phyloP scores from a whole-genome alignment of 345 rosid species.

The Psidium guajava region DNA sequence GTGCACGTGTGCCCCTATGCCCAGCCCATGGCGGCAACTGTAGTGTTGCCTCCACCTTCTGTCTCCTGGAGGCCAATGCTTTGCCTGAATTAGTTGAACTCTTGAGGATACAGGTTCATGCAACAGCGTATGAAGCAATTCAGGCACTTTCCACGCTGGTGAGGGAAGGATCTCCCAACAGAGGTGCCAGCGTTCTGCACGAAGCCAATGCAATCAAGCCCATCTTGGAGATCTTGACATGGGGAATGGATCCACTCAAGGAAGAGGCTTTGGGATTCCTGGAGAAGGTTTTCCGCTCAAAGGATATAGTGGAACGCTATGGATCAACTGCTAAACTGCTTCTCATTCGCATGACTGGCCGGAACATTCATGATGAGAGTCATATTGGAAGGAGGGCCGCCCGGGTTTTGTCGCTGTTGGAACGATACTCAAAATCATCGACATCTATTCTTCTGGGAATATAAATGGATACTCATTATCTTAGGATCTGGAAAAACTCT shows the following conservation, averaged over 20 bases:
- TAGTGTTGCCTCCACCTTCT: conserved; percentile 35
- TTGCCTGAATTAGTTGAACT: conserved; percentile 35
- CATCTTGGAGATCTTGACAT: conserved; percentile 23
- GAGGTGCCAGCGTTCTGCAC: conserved; percentile 36
- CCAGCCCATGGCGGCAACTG: conserved; percentile 43
- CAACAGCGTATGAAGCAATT: conserved; percentile 45
- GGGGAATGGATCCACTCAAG: conserved; percentile 50
- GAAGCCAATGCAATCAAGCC: conserved; percentile 41
- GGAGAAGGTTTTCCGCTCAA: conserved; percentile 37
- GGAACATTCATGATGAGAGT: conserved; percentile 23
- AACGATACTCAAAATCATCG: conserved; percentile 47
- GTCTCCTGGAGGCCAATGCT: conserved; percentile 39
- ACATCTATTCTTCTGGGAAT: conserved; percentile 39
- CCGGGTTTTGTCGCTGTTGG: conserved; percentile 29
- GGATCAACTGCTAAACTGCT: conserved; percentile 30
- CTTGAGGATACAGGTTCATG: conserved; percentile 20
- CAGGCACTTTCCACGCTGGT: conserved; percentile 49
- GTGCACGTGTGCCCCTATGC: conserved; percentile 23
- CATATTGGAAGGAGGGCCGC: conserved; percentile 29
- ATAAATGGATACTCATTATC: conserved; percentile 4
- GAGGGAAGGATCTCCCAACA: conserved; percentile 15
- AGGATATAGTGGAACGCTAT: conserved; percentile 42
- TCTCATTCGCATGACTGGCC: conserved; percentile 28
- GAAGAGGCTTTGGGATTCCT: conserved; percentile 38
- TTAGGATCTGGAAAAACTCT: neutral